Evolutionary conservation across 2,329 filamentous ascomycete genomes (phyloP).

Genomic region (Venturia effusa): DNA sequence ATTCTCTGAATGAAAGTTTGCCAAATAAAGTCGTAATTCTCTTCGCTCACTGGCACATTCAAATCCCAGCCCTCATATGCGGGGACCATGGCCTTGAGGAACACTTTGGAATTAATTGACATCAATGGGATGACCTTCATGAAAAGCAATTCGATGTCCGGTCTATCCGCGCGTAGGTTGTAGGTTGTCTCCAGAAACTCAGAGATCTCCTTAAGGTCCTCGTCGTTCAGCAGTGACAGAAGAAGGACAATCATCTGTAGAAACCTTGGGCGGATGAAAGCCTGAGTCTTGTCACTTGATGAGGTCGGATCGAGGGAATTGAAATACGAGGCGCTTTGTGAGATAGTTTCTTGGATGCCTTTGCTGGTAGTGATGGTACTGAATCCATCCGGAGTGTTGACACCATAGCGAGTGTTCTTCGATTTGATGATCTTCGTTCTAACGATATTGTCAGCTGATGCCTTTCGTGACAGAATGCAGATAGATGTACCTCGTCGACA

Average conservation of each 20-base stretch:
- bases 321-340: constrained; percentile 17
- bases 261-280: constrained; percentile 17
- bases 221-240: constrained; percentile 20
- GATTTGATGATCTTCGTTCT: constrained; percentile 15
- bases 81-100: constrained; percentile 17
- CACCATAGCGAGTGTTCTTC: constrained; percentile 20
- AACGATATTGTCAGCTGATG: neutral
- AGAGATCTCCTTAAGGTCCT: constrained; percentile 17
- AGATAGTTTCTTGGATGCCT: constrained; percentile 20
- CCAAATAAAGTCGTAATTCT: constrained; percentile 16
- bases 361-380: constrained; percentile 19
- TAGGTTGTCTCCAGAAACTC: constrained; percentile 21
- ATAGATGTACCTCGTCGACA: constrained; percentile 14
- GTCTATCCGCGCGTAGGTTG: constrained; percentile 17
- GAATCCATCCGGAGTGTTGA: constrained; percentile 17
- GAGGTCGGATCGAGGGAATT: constrained; percentile 15
- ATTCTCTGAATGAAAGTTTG: constrained; percentile 16
- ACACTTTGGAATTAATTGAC: constrained; percentile 21
- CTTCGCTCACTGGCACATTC: constrained; percentile 6
- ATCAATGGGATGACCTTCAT: constrained; percentile 21
- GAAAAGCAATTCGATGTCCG: constrained; percentile 17
- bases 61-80: constrained; percentile 15
- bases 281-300: constrained; percentile 13
- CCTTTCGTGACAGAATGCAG: neutral
- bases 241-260: constrained; percentile 19